A percentile compares a stretch with the other conserved stretches of the same genome.
Evolutionary conservation across 2,329 filamentous ascomycete genomes (phyloP).

Genomic region (Neofusicoccum ribis): DNA sequence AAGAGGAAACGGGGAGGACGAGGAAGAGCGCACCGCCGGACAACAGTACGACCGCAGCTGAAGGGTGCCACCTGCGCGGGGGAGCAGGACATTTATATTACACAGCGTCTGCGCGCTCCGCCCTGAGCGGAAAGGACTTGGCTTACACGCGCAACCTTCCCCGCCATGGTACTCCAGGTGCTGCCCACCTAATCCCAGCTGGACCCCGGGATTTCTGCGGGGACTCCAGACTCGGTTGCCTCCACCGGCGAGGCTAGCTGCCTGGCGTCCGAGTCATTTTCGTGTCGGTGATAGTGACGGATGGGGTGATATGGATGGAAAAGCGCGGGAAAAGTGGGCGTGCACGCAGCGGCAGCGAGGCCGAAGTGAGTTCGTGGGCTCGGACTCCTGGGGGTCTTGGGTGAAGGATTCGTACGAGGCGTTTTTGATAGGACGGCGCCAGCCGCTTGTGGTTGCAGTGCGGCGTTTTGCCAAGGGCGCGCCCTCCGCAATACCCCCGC

Average conservation of each 20-base stretch:
- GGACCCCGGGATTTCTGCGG: not conserved
- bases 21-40: not conserved
- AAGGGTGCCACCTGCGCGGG: not conserved
- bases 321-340: not conserved
- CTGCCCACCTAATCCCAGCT: not conserved
- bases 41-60: constrained; percentile 12
- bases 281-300: not conserved
- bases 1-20: not conserved
- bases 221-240: not conserved
- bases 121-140: constrained; percentile 4
- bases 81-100: not conserved
- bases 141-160: constrained; percentile 1
- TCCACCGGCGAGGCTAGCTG: not conserved
- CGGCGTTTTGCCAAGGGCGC: not conserved
- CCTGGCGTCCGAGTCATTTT: constrained; percentile 11
- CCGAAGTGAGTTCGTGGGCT: constrained; percentile 1
- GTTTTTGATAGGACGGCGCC: constrained; percentile 11
- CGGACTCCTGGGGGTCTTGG: not conserved
- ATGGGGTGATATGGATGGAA: constrained; percentile 1
- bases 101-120: not conserved
- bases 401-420: not conserved
- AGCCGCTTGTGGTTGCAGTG: constrained; percentile 15
- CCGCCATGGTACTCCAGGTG: not conserved
- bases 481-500: constrained; percentile 10
- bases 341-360: not conserved